Percentiles rank a stretch among this genome's conserved stretches.
Evolutionary conservation across 2,329 filamentous ascomycete species (phyloP).

Genomic region (Dactylellina cionopaga): DNA sequence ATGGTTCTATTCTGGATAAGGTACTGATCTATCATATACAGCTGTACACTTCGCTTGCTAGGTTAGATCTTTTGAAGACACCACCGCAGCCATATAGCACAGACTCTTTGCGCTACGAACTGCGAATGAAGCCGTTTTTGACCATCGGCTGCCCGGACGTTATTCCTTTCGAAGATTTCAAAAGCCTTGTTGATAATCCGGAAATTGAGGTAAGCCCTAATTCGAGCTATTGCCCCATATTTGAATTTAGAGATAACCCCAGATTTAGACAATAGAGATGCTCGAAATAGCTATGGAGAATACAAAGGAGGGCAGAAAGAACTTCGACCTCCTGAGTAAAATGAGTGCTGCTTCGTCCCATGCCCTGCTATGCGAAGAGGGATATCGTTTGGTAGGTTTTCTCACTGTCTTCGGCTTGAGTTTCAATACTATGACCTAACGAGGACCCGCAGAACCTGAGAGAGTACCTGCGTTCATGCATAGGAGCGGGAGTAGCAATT

Average conservation of each 20-base stretch:
- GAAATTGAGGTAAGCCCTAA: constrained; percentile 56
- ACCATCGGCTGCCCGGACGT: constrained; percentile 74
- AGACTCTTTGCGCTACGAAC: constrained; percentile 76
- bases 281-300: constrained; percentile 59
- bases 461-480: constrained; percentile 71
- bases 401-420: constrained; percentile 64
- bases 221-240: neutral
- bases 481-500: constrained; percentile 74
- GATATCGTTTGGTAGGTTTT: constrained; percentile 69
- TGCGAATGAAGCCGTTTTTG: constrained; percentile 87
- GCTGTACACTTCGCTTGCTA: constrained; percentile 74
- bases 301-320: constrained; percentile 61
- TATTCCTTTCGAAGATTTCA: constrained; percentile 72
- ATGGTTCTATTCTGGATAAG: constrained; percentile 66
- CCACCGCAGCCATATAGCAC: constrained; percentile 73
- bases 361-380: constrained; percentile 68
- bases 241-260: neutral
- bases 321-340: constrained; percentile 68
- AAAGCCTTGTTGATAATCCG: constrained; percentile 62
- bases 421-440: neutral
- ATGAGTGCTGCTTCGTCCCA: constrained; percentile 67
- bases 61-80: constrained; percentile 67
- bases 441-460: constrained; percentile 51
- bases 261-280: constrained; percentile 57
- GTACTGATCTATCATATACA: constrained; percentile 70